Evolutionary conservation across 1,139 yeast genomes (phyloP).

Genomic region (Blastobotrys proliferans): DNA sequence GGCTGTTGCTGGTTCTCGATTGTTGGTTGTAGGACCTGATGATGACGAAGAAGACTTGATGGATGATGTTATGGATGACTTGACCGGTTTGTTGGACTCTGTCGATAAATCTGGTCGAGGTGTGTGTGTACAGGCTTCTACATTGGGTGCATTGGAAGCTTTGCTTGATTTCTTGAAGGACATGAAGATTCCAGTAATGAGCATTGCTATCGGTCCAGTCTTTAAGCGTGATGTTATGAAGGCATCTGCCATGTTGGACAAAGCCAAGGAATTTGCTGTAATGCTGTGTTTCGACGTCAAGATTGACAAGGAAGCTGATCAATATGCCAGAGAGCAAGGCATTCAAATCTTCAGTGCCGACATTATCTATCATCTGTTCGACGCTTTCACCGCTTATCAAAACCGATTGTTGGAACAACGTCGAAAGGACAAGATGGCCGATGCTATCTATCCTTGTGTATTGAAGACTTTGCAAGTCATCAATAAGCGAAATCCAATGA

Average conservation of each 20-base stretch:
- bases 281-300: slow-evolving; percentile 98
- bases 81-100: slow-evolving; percentile 89
- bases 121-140: slow-evolving; percentile 97
- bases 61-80: slow-evolving; percentile 99
- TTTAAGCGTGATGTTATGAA: slow-evolving; percentile 97
- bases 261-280: slow-evolving; percentile 90
- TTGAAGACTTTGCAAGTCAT: slow-evolving; percentile 91
- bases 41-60: slow-evolving; percentile 96
- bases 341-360: slow-evolving; percentile 92
- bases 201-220: slow-evolving; percentile 97
- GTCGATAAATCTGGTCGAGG: slow-evolving; percentile 94
- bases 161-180: slow-evolving; percentile 93
- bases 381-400: slow-evolving; percentile 91
- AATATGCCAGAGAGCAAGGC: slow-evolving; percentile 90
- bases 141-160: slow-evolving; percentile 97
- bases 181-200: slow-evolving; percentile 98
- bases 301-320: slow-evolving; percentile 97
- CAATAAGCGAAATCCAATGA: slow-evolving; percentile 98
- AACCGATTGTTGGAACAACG: slow-evolving; percentile 80
- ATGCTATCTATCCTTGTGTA: slow-evolving; percentile 93
- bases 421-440: slow-evolving; percentile 82
- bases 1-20: slow-evolving; percentile 98
- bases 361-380: slow-evolving; percentile 93
- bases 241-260: slow-evolving; percentile 94
- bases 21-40: slow-evolving; percentile 91